These are phyloP conservation scores for Jaminaea rosea DNA, from an alignment of 1,284 basidiomycete species.

Conservation along the genomic window DNA sequence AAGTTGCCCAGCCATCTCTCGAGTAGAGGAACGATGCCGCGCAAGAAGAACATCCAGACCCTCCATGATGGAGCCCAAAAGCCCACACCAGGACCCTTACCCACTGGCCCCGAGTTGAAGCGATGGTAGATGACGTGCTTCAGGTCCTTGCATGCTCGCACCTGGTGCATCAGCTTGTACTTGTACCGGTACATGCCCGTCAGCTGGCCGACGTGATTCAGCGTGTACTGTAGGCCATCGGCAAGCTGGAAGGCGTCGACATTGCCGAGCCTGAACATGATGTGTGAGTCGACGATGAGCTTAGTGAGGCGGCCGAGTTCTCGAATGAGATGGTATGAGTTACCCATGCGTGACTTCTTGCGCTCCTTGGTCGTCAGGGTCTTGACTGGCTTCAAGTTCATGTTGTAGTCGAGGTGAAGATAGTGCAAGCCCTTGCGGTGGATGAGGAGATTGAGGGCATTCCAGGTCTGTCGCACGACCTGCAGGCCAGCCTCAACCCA, in stretches of 20 bases:
- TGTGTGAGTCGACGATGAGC: slow-evolving; percentile 95
- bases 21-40: slow-evolving; percentile 92
- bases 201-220: slow-evolving; percentile 91
- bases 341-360: slow-evolving; percentile 99
- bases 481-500: slow-evolving; percentile 99
- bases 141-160: slow-evolving; percentile 97
- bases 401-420: slow-evolving; percentile 82
- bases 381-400: slow-evolving; percentile 95
- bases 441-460: slow-evolving; percentile 97
- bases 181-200: slow-evolving; percentile 99
- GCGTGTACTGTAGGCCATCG: slow-evolving; percentile 95
- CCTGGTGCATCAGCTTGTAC: slow-evolving; percentile 99
- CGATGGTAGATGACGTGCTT: slow-evolving; percentile 73
- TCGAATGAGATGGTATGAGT: slow-evolving; percentile 93
- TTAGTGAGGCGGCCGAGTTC: slow-evolving; percentile 96
- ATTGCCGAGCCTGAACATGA: slow-evolving; percentile 95
- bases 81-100: slow-evolving; percentile 96
- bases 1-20: slow-evolving; percentile 97
- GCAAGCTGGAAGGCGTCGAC: slow-evolving; percentile 99
- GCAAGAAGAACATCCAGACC: slow-evolving; percentile 99
- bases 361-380: slow-evolving; percentile 98
- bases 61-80: slow-evolving; percentile 99
- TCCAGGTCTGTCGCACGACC: slow-evolving; percentile 96
- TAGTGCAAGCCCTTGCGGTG: slow-evolving; percentile 99
- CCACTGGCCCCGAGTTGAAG: slow-evolving; percentile 98